Conservation (phyloP, 2,329 filamentous ascomycete genomes). For the Botryosphaeria dothidea region DNA sequence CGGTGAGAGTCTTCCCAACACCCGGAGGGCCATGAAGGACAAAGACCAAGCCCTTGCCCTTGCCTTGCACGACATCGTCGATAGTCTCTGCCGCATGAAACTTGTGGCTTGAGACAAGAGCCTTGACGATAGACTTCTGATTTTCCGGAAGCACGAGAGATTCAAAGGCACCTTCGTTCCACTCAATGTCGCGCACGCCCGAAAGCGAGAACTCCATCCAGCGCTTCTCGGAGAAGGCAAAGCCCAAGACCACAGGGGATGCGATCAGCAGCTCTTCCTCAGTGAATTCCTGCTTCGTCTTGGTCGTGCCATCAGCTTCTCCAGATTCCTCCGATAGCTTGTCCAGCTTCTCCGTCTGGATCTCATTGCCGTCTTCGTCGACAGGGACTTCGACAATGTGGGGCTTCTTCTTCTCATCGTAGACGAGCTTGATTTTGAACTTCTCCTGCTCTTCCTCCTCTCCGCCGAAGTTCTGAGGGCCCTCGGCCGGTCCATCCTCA, state of each 20-base stretch:
- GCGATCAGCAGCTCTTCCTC: slow-evolving; percentile 84
- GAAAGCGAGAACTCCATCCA: slow-evolving; percentile 89
- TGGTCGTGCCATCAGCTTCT: slow-evolving; percentile 13
- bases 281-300: slow-evolving; percentile 59
- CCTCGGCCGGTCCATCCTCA: slow-evolving; percentile 38
- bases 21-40: slow-evolving; percentile 85
- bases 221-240: slow-evolving; percentile 82
- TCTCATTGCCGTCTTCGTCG: slow-evolving; percentile 57
- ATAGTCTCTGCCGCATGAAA: slow-evolving; percentile 80
- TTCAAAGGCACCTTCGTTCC: slow-evolving; percentile 81
- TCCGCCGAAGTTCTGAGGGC: slow-evolving; percentile 27
- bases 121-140: slow-evolving; percentile 69
- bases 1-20: slow-evolving; percentile 86
- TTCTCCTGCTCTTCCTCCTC: slow-evolving; percentile 8
- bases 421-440: slow-evolving; percentile 11
- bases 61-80: slow-evolving; percentile 71
- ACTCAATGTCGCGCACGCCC: slow-evolving; percentile 75
- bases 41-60: slow-evolving; percentile 80
- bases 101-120: slow-evolving; percentile 80
- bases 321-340: slow-evolving; percentile 43
- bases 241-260: slow-evolving; percentile 81
- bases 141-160: slow-evolving; percentile 70
- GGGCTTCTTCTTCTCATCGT: slow-evolving; percentile 35
- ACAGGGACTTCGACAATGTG: slow-evolving; percentile 57
- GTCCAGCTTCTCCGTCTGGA: slow-evolving; percentile 60